Evolutionary conservation across 2,329 filamentous ascomycete species (phyloP), one percentile per base, ranked within the genome.

Genomic region (Monosporascus sp.): DNA sequence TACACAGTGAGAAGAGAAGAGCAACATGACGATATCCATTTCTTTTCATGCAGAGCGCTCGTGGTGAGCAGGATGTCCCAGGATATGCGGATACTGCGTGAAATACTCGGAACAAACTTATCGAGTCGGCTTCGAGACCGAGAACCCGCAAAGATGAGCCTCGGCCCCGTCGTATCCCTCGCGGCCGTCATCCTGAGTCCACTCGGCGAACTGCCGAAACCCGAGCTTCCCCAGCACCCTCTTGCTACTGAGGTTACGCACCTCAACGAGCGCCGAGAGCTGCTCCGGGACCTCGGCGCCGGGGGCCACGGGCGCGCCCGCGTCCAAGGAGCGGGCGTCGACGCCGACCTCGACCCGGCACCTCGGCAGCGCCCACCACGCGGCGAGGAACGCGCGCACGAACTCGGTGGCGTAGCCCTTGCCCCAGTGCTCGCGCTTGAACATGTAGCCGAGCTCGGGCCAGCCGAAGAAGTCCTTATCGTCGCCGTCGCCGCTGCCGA

Each of bases 401-500:
- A 83, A 79, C 67, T 85, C 82, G 1, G 77, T 82, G 36, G 75
- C 81, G 58, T 80, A 76, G 5, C 82, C 82, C 39, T 71, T 72
- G 6, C 79, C 78, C 82, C 82, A 85, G 51, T 67, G 61, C 58
- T 79, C 75, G 52, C 69, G 72, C 47, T 72, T 68, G 49, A 85
- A 65, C 70, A 83, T 74, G 64, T 85, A 86, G 22, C 82, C 82
- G 25, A 84, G 51, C 60, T 78, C 80, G 1, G 82, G 81, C 80
- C 80, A 83, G 47, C 78, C 79, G 18, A 74, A 62, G 50, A 41
- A 41, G 38, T 1, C 7, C 38, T 67, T 59, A 54, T 70, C 67
- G 31, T 56, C 47, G 38, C 61, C 48, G 52, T 67, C 58, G 54
- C 70, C 67, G 31, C 57, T 48, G 38, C 61, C 48, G 52, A 56